A percentile compares a stretch with the other conserved stretches of the same genome.
phyloP scores from a whole-genome alignment of 352 stramenopile species.

The Phytophthora sansomeana region DNA sequence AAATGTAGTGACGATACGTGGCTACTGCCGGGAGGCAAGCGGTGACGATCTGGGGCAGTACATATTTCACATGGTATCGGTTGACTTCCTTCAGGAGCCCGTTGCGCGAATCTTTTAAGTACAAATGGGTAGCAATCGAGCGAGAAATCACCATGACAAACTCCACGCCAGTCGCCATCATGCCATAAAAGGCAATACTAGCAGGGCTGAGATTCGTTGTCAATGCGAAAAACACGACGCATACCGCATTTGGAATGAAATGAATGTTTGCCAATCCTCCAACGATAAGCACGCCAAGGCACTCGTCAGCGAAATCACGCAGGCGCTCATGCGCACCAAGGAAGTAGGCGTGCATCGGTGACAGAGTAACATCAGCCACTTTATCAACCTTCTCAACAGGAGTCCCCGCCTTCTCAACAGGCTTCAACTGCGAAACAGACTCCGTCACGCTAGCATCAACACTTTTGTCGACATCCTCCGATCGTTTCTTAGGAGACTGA shows the following conservation, averaged over 20 bases:
- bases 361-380: slow-evolving; percentile 1
- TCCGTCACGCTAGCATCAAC: not conserved
- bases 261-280: slow-evolving; percentile 72
- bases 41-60: slow-evolving; percentile 49
- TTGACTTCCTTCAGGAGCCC: slow-evolving; percentile 55
- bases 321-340: slow-evolving; percentile 41
- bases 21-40: slow-evolving; percentile 48
- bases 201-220: slow-evolving; percentile 54
- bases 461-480: not conserved
- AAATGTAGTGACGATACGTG: slow-evolving; percentile 64
- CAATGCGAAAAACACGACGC: slow-evolving; percentile 58
- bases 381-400: slow-evolving; percentile 4
- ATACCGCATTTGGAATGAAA: slow-evolving; percentile 61
- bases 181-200: slow-evolving; percentile 53
- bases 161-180: slow-evolving; percentile 46
- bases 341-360: slow-evolving; percentile 9
- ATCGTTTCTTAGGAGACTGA: slow-evolving; percentile 9
- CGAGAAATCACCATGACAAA: slow-evolving; percentile 69
- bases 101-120: slow-evolving; percentile 66
- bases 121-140: slow-evolving; percentile 65
- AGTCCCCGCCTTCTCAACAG: not conserved
- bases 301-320: slow-evolving; percentile 61
- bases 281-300: slow-evolving; percentile 56
- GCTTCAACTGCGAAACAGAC: not conserved
- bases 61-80: slow-evolving; percentile 64